Base-by-base conservation (phyloP, 805 yeast genomes). In the Metschnikowia similis region DNA sequence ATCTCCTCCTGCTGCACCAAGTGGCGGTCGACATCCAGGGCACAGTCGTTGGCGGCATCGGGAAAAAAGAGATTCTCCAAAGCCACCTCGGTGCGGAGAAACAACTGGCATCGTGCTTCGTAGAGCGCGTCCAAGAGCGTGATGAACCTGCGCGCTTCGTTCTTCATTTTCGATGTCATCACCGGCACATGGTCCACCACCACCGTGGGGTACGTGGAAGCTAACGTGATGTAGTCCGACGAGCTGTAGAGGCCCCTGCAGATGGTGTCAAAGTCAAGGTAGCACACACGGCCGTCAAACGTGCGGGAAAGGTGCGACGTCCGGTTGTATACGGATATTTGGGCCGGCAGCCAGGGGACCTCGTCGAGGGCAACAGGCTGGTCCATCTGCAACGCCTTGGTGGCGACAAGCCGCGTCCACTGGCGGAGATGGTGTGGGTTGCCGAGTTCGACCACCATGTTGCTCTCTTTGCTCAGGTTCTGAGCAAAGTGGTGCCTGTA, bases 81-180 rank as follows among this genome's bases (percentile, higher is more conserved):
- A 0, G 64, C 68, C 0, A 70, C 80, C 41, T 76, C 84, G 31
- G 78, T 63, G 48, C 83, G 65, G 53, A 85, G 59, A 27, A 72
- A 72, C n/a, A 85, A 66, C 56, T 80, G 80, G 59, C 89, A 84
- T 56, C 78, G 76, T 14, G 84, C 76, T 59, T 85, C 90, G 61
- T 85, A 85, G 10, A 84, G 64, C 0, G 89, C 87, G 64, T 85
- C 90, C 28, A 85, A 60, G 16, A 85, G 64, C 0, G 86, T 82
- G 46, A 85, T 85, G 58, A 85, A 80, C 49, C 86, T 65, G 47
- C 88, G 67, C 2, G 90, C 90, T 57, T 84, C 88, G 56, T 83
- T 83, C 56, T 82, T 83, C 80, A 74, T 76, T 42, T 66, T 74
- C 3, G 79, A 61, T 1, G 81, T 77, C 65, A 85, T 64, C 5